These are phyloP conservation scores for Pelagophyceae sp. DNA, from an alignment of 352 stramenopile genomes.

Conservation along the genomic window DNA sequence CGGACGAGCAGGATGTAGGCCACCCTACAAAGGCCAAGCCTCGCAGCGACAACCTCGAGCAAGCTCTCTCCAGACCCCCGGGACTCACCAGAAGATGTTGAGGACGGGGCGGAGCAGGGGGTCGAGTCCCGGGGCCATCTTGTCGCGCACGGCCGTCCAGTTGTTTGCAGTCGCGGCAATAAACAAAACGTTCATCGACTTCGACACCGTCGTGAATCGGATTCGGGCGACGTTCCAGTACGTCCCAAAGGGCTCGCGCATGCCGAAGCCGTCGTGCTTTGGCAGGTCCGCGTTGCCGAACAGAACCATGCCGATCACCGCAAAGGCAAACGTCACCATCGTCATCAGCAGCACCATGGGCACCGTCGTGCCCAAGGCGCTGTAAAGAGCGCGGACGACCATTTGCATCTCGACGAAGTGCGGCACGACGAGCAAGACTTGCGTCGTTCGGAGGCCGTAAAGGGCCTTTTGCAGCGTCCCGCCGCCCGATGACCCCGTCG, in stretches of 20 bases:
- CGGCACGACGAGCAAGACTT: conserved; percentile 9
- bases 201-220: not conserved
- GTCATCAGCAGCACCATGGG: conserved; percentile 13
- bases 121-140: not conserved
- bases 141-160: not conserved
- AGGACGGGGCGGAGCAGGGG: not conserved
- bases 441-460: not conserved
- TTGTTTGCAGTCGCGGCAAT: conserved; percentile 12
- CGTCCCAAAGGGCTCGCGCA: not conserved
- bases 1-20: conserved; percentile 6
- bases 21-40: too few relatives aligned
- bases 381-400: not conserved
- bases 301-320: conserved; percentile 8
- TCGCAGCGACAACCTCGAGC: too few relatives aligned
- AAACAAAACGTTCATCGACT: conserved; percentile 17
- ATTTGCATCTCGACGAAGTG: not conserved
- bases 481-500: not conserved
- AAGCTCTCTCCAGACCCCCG: too few relatives aligned
- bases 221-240: not conserved
- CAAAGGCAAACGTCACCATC: conserved; percentile 11
- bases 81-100: conserved; percentile 10
- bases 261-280: not conserved
- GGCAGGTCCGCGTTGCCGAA: not conserved
- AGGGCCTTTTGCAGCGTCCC: not conserved
- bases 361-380: not conserved